Evolutionary conservation across 2,329 filamentous ascomycete species (phyloP).

Genomic region (Didymella lethalis): DNA sequence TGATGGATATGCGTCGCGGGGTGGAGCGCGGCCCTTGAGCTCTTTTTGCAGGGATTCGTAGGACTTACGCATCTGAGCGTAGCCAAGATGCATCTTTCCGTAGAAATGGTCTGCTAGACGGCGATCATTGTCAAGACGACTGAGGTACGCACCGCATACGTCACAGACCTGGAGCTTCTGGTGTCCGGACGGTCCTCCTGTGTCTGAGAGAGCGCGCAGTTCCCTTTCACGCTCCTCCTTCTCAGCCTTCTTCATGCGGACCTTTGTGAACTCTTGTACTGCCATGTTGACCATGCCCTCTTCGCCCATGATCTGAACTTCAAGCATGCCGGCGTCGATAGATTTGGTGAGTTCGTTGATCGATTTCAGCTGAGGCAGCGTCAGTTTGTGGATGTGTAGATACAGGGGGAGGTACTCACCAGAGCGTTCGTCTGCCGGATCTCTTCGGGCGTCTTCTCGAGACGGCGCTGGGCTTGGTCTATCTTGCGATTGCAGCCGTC

Average conservation of each 20-base stretch:
- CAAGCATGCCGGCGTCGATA: slow-evolving; percentile 82
- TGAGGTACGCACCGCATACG: slow-evolving; percentile 95
- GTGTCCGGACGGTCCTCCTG: slow-evolving; percentile 89
- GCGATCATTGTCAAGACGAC: slow-evolving; percentile 90
- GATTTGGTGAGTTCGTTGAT: slow-evolving; percentile 82
- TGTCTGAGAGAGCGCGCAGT: slow-evolving; percentile 89
- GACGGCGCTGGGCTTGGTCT: slow-evolving; percentile 82
- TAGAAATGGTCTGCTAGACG: slow-evolving; percentile 97
- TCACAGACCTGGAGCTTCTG: slow-evolving; percentile 99
- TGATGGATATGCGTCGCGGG: slow-evolving; percentile 52
- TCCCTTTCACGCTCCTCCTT: slow-evolving; percentile 88
- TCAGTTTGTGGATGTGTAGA: neutral
- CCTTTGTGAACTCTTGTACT: slow-evolving; percentile 86
- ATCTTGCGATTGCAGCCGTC: slow-evolving; percentile 96
- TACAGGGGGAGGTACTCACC: slow-evolving; percentile 52
- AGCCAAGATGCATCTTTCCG: slow-evolving; percentile 98
- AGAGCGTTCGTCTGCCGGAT: slow-evolving; percentile 93
- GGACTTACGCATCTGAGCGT: slow-evolving; percentile 97
- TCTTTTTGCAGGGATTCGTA: slow-evolving; percentile 87
- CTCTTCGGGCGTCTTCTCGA: slow-evolving; percentile 98
- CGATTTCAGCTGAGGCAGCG: slow-evolving; percentile 69
- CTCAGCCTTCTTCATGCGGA: slow-evolving; percentile 78
- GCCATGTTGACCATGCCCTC: slow-evolving; percentile 81
- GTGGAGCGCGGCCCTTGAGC: slow-evolving; percentile 74
- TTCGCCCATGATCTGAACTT: slow-evolving; percentile 86